Evolutionary conservation across 768 basidiomycete genomes (phyloP), one percentile per base, ranked within the genome.

Genomic region (Fistulinella prunicolor): DNA sequence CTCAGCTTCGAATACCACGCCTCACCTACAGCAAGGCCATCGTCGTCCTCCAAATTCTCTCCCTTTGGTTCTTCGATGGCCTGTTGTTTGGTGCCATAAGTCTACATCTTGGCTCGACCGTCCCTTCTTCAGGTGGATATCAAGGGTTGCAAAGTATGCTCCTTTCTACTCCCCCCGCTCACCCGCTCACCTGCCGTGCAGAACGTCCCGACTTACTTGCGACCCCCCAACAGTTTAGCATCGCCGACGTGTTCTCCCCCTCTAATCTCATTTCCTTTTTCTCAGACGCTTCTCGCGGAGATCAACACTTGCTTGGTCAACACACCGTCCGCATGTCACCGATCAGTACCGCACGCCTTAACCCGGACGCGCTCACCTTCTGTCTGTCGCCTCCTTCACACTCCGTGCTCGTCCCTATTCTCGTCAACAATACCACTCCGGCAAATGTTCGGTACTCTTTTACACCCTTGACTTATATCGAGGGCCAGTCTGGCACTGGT

Each of bases 301-400:
- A 88, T 53, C 63, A 71, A 4, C 83, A 89, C 61, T 70, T 90
- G 8, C 77, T 83, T 26, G 94, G 94, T 28, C 86, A 93, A 65
- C 91, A 94, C 61, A 94, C 91, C 0, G 86, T 98, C 43, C 83
- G 87, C 54, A 85, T 94, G 79, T 90, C 92, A 0, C 94, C 94
- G 9, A 92, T 91, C 58, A 91, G 93, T 64, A 96, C 94, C 3
- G 94, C 94, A 4, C 84, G 86, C 19, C 73, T 98, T 37, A 94
- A 95, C 57, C 91, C 90, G 10, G 74, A 85, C 49, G 74, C 70
- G 13, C 74, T 81, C 43, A 82, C 81, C 3, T 94, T 85, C 63
- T 95, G 92, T 58, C 73, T 94, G 17, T 73, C 85, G 2, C 64
- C 74, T 9, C 69, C 76, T 38, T 69, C 73, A 9, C 67, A 70